Conservation (phyloP, 2,329 filamentous ascomycete genomes). For the Talaromyces sp. region DNA sequence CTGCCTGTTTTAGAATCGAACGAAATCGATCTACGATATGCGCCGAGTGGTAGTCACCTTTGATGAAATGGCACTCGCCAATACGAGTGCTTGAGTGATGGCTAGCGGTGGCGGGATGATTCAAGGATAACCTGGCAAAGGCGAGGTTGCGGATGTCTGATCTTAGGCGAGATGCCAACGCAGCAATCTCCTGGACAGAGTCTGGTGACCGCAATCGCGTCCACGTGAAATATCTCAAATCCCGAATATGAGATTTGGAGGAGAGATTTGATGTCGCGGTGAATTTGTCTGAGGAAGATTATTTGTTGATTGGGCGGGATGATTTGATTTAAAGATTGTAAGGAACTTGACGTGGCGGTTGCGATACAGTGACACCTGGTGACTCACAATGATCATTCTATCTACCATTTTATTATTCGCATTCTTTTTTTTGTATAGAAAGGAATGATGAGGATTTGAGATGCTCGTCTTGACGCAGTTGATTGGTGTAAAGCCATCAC, state of each 20-base stretch:
- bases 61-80: neutral
- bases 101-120: neutral
- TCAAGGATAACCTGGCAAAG: neutral
- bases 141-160: neutral
- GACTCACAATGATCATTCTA: slow-evolving; percentile 10
- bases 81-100: neutral
- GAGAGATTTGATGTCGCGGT: neutral
- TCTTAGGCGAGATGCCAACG: slow-evolving; percentile 16
- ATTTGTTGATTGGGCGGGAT: neutral
- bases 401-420: too few relatives aligned
- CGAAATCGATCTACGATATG: neutral
- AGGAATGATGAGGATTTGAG: neutral
- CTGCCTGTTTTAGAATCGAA: neutral
- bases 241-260: neutral
- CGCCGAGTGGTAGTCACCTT: neutral
- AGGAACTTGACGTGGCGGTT: neutral
- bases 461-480: neutral
- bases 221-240: slow-evolving; percentile 3
- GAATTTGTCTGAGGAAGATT: neutral
- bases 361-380: slow-evolving; percentile 4
- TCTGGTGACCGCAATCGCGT: slow-evolving; percentile 3
- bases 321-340: neutral
- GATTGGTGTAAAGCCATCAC: slow-evolving; percentile 13
- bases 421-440: neutral
- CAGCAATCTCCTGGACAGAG: slow-evolving; percentile 16